Percentiles rank a stretch among this genome's conserved stretches.
Conservation (phyloP, 768 basidiomycete species). For the Lentinus brumalis region DNA sequence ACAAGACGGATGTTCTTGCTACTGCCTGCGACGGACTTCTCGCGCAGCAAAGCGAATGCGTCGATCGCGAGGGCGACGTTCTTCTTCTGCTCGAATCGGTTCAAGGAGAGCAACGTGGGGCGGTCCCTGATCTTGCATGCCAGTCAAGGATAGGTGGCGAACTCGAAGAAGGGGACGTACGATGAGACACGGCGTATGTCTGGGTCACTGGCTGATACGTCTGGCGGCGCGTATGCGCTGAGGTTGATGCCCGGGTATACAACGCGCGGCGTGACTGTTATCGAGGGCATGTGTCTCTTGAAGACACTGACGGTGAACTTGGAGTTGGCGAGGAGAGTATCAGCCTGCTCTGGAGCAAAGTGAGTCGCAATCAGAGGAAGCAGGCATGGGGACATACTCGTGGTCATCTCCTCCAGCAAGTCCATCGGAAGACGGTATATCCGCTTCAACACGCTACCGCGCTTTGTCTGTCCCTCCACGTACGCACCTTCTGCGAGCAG, state of each 20-base stretch:
- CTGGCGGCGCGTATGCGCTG: slow-evolving; percentile 56
- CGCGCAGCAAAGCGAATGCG: slow-evolving; percentile 65
- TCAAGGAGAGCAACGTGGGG: slow-evolving; percentile 84
- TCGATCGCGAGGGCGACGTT: slow-evolving; percentile 81
- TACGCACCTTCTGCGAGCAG: slow-evolving; percentile 74
- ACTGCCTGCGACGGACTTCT: slow-evolving; percentile 22
- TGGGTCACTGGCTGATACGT: slow-evolving; percentile 43
- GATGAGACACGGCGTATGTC: slow-evolving; percentile 59
- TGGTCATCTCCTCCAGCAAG: slow-evolving; percentile 86
- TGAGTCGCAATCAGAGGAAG: background rate
- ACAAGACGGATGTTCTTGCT: slow-evolving; percentile 61
- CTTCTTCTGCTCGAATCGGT: slow-evolving; percentile 97
- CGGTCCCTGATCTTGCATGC: slow-evolving; percentile 42
- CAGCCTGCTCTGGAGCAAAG: slow-evolving; percentile 71
- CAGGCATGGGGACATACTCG: slow-evolving; percentile 52
- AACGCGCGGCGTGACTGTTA: slow-evolving; percentile 64
- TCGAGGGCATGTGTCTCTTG: slow-evolving; percentile 69
- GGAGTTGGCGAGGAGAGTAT: slow-evolving; percentile 90
- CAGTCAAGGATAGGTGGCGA: background rate
- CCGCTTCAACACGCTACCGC: slow-evolving; percentile 58
- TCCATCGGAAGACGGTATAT: slow-evolving; percentile 91
- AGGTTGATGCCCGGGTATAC: slow-evolving; percentile 96
- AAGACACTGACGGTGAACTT: slow-evolving; percentile 87
- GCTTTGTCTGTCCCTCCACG: slow-evolving; percentile 52
- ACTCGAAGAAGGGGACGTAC: slow-evolving; percentile 43